phyloP scores from a whole-genome alignment of 768 basidiomycete genomes.

The Psilocybe cubensis region DNA sequence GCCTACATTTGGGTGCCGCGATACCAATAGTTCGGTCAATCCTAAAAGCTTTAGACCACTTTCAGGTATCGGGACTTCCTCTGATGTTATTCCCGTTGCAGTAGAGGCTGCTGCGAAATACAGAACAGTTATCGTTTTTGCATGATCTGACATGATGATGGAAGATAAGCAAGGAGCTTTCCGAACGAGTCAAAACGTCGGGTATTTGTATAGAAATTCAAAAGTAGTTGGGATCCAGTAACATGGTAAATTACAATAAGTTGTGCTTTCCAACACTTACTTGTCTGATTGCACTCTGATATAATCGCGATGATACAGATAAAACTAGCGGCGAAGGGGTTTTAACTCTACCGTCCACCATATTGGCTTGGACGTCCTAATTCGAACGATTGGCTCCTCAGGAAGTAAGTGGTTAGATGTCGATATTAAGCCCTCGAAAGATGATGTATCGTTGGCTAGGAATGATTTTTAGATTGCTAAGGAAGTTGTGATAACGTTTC shows the following conservation, averaged over 20 bases:
- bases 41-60: conserved; percentile 51
- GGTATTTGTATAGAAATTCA: not conserved
- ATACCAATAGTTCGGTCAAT: conserved; percentile 53
- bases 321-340: not conserved
- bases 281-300: not conserved
- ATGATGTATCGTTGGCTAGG: conserved; percentile 65
- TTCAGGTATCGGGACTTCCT: conserved; percentile 53
- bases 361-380: conserved; percentile 82
- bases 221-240: no score
- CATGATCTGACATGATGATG: conserved; percentile 25
- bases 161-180: not conserved
- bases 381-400: conserved; percentile 61
- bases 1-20: conserved; percentile 53
- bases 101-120: conserved; percentile 73
- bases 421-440: conserved; percentile 84
- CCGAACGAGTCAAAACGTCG: not conserved
- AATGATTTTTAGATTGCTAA: not conserved
- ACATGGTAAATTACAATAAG: no score
- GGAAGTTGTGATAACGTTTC: not conserved
- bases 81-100: conserved; percentile 58
- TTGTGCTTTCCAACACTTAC: no score
- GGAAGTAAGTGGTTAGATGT: conserved; percentile 92
- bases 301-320: not conserved
- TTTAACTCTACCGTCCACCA: conserved; percentile 88
- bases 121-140: conserved; percentile 45